Base-by-base conservation (phyloP, 345 rosid species). In the Excoecaria cochinchinensis region DNA sequence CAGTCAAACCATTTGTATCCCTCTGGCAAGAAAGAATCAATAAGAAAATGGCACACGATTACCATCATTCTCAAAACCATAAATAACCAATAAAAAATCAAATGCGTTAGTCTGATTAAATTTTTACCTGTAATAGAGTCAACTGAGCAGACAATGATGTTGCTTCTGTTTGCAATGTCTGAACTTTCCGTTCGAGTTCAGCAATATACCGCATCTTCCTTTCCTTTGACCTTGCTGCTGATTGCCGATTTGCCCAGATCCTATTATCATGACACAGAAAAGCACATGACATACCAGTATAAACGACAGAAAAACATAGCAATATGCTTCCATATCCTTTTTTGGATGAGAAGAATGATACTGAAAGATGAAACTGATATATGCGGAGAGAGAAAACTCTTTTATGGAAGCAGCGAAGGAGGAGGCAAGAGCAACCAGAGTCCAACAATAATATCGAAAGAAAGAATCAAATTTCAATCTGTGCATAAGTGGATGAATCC, bases 191-290 rank as follows among this genome's bases (percentile, higher is more conserved):
- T 76, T 95, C 99, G 53, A 95, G 96, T 85, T 95, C 99, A 55
- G 90, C 88, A 75, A 92, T 95, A 84, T 92, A 92, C 48, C 97
- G 87, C 90, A 92, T 91, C 85, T 95, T 95, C 84, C 97, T 87
- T 85, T 95, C 97, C 87, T 95, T 95, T 47, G 97, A 95, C 81
- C 97, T 84, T 39, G 97, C 99, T 14, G 99, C 99, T 3, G 99
- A 94, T 81, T 94, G 99, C 87, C 98, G 88, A 70, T 94, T 94
- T 8, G 98, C 99, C 97, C 97, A 91, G 60, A 95, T 91, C 90
- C 99, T 95, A 76, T 40, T 6, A 44, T n/a, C 31, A 68, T 36
- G 25, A 21, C 25, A 70, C 19, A 57, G 51, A 74, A 57, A 57
- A 13, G 12, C 61, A 56, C 16, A 74, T 16, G 8, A 65, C 64